Conservation (phyloP, 495 filamentous ascomycete species). For the Lepraria neglecta region DNA sequence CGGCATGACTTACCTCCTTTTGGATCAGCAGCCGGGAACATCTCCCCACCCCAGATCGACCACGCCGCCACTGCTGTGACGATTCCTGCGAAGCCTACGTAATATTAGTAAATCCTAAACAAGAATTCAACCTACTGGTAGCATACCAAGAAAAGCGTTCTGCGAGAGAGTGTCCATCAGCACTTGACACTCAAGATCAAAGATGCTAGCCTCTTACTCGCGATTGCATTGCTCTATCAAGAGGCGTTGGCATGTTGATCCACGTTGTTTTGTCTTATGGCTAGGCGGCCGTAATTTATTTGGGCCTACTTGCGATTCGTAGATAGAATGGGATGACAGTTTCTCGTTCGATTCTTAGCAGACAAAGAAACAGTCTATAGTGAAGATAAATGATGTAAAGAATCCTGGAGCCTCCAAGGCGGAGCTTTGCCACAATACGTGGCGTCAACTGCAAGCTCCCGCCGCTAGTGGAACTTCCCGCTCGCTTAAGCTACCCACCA, state of each 20-base stretch:
- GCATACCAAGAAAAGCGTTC: slow-evolving; percentile 55
- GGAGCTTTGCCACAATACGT: slow-evolving; percentile 14
- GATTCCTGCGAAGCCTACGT: slow-evolving; percentile 63
- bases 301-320: too few relatives aligned
- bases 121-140: not conserved
- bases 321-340: too few relatives aligned
- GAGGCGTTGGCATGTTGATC: slow-evolving; percentile 60
- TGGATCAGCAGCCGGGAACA: slow-evolving; percentile 76
- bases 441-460: slow-evolving; percentile 6
- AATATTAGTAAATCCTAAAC: slow-evolving; percentile 17
- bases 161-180: slow-evolving; percentile 29
- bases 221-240: slow-evolving; percentile 73
- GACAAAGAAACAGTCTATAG: too few relatives aligned
- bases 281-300: too few relatives aligned
- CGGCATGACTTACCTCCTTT: slow-evolving; percentile 51
- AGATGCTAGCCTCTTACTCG: slow-evolving; percentile 48
- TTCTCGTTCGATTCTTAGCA: too few relatives aligned
- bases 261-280: too few relatives aligned
- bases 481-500: slow-evolving; percentile 25
- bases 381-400: not conserved
- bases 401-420: not conserved
- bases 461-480: not conserved
- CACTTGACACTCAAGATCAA: slow-evolving; percentile 1
- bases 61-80: slow-evolving; percentile 77
- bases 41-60: slow-evolving; percentile 75